Base-by-base conservation (phyloP, 208 protist species). In the Jaenimonas drosophilae region DNA sequence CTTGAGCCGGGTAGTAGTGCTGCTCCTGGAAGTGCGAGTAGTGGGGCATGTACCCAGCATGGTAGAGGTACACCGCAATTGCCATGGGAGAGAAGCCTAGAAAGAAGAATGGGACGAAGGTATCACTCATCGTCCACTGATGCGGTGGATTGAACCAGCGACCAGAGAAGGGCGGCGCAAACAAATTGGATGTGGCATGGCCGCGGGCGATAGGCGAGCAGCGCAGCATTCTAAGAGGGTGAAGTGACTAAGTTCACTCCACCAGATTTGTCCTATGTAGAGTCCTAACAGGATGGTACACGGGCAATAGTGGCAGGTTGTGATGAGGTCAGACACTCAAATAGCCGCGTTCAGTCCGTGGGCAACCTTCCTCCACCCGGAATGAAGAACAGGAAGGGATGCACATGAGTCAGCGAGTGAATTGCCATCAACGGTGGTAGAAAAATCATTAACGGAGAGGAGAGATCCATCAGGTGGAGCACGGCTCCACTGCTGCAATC, bases 131-230 rank as follows among this genome's bases (percentile, higher is more conserved):
- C 30, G 81, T 94, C 82, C 86, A 94, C 64, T 91, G 81, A 56
- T 94, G 79, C 20, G 86, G 86, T 9, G 86, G 86, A 59, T 94
- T 94, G 59, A 94, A 94, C 86, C 86, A 94, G 23, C 81, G 74
- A 16, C 86, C 86, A 5, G 81, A 88, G 58, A 82, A 79, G 19
- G 86, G 80, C 2, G 80, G 86, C 2, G 86, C 86, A 48, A 90
- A 91, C 25, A 94, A 45, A 55, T 94, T 94, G 34, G 78, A 89
- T 24, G 86, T 94, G 54, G 81, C 81, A 48, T 90, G 81, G 40
- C 81, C 86, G 46, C 76, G 69, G 14, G 52, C 47, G 11, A 81
- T 26, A 14, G 54, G 34, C 24, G 72, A 81, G 46, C 55, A 62
- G 64, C 81, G 86, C 34, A 94, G 68, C 86, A 94, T 94, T 1